Evolutionary conservation across 2,329 filamentous ascomycete genomes (phyloP).

Genomic region (Cytospora leucostoma): DNA sequence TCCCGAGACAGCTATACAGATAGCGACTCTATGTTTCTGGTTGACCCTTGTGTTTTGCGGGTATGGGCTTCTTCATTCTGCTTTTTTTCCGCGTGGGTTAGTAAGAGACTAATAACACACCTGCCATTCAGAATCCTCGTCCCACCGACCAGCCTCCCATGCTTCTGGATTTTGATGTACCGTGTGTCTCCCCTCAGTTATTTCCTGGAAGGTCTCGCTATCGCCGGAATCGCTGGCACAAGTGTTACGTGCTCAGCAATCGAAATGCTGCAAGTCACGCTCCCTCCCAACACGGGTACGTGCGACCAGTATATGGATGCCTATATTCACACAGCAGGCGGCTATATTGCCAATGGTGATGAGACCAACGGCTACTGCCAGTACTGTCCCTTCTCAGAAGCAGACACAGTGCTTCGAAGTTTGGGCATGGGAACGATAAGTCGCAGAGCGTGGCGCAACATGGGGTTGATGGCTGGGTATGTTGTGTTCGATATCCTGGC

Average conservation of each 20-base stretch:
- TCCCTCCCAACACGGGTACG: too few relatives aligned
- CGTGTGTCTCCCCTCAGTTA: slow-evolving; percentile 82
- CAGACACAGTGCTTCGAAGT: background rate
- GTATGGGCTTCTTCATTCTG: slow-evolving; percentile 55
- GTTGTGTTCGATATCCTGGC: slow-evolving; percentile 63
- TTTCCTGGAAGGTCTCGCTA: slow-evolving; percentile 72
- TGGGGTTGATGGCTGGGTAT: slow-evolving; percentile 68
- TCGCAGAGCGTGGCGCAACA: slow-evolving; percentile 60
- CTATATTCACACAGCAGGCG: too few relatives aligned
- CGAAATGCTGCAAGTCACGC: slow-evolving; percentile 68
- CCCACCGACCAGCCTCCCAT: slow-evolving; percentile 60
- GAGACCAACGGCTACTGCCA: too few relatives aligned
- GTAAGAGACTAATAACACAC: too few relatives aligned
- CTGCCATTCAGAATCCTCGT: slow-evolving; percentile 68
- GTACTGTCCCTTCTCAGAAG: slow-evolving; percentile 35
- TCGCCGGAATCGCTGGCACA: slow-evolving; percentile 68
- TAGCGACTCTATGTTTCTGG: slow-evolving; percentile 7
- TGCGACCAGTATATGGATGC: too few relatives aligned
- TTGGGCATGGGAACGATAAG: background rate
- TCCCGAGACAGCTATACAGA: slow-evolving; percentile 3
- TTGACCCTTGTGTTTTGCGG: slow-evolving; percentile 9
- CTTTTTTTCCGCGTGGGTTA: background rate
- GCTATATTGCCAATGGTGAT: too few relatives aligned
- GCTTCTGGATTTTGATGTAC: slow-evolving; percentile 86
- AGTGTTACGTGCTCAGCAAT: slow-evolving; percentile 65